These are phyloP conservation scores for Naegleria gruberi DNA, from an alignment of 208 protist genomes.

Conservation along the genomic window DNA sequence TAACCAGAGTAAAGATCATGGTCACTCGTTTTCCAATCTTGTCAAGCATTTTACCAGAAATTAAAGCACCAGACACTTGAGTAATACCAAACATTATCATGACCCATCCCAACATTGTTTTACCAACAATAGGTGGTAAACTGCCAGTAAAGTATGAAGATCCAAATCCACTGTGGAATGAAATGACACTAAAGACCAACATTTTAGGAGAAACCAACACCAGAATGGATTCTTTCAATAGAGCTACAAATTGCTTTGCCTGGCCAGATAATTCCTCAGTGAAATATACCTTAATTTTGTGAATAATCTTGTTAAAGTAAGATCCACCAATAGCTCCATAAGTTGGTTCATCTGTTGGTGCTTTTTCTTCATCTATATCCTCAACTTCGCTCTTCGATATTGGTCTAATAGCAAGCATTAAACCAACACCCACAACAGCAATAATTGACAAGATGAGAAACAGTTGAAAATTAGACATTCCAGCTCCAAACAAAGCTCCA, in stretches of 20 bases:
- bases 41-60: slow-evolving; percentile 18
- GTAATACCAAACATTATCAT: background rate
- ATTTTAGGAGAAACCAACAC: background rate
- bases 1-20: background rate
- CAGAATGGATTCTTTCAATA: background rate
- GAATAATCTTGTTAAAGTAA: background rate
- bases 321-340: background rate
- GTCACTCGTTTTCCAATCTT: background rate
- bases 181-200: background rate
- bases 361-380: background rate
- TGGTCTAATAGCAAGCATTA: background rate
- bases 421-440: background rate
- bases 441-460: background rate
- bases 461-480: background rate
- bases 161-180: slow-evolving; percentile 1
- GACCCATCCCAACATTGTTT: background rate
- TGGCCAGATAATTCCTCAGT: background rate
- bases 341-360: background rate
- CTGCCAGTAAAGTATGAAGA: background rate
- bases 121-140: background rate
- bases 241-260: background rate
- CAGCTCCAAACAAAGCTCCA: background rate
- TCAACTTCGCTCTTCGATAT: background rate
- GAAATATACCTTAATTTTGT: background rate
- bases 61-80: background rate